Base-by-base conservation (phyloP, 495 filamentous ascomycete genomes). In the Hyaloscypha bicolor region DNA sequence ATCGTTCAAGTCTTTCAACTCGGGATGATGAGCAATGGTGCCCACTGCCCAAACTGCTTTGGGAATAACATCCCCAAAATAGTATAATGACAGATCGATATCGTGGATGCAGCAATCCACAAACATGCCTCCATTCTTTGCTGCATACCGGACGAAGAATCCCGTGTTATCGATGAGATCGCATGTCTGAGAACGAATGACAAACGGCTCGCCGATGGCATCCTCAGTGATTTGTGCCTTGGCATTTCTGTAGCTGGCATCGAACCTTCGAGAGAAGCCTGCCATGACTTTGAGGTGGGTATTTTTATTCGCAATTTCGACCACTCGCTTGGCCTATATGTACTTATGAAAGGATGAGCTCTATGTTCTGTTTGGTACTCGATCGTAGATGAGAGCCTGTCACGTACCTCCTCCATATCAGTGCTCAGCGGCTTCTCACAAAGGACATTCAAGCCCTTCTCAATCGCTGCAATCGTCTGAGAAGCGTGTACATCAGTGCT, bases 21-120 rank as follows among this genome's bases (percentile, higher is more conserved):
- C 77, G 2, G 73, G 77, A 30, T 77, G 73, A 11, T 70, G 65
- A 33, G 65, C 62, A 6, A 72, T 55, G 19, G 63, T 74, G 3
- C 76, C 76, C 0, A 55, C 67, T 0, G 72, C 76, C 67, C 66
- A 76, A 42, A 64, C 64, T 4, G 65, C 63, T 57, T 78, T 78
- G 58, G 74, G 75, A 2, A 73, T 64, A 30, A 63, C 68, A 48
- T 78, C 71, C 21, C 74, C 75, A 69, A 82, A 75, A 75, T 72
- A 82, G 75, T 74, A 83, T 1, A 83, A 72, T 0, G 79, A 74
- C 8, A 83, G 74, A 68, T 82, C 81, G 71, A 83, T 81, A 67
- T 83, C 81, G 69, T 82, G 81, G 71, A 82, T 76, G 63, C 74
- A 76, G 73, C 77, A 79, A 69, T 81, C 80, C 14, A 83, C 79